These are phyloP conservation scores for Musa acuminata DNA, from an alignment of 176 grass and related monocot species.

Conservation along the genomic window DNA sequence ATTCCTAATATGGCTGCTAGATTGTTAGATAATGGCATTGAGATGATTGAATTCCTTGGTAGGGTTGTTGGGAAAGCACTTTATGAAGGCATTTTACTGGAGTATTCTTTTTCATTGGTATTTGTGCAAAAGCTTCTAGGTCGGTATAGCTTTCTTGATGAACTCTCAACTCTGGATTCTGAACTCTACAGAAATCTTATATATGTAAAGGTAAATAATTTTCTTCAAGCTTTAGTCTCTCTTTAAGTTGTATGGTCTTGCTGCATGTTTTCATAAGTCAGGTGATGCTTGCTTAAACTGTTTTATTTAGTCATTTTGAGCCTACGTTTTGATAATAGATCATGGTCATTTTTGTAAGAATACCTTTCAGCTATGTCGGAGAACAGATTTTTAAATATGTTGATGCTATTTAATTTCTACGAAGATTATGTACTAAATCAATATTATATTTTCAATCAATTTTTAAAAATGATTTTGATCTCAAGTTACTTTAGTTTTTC, in stretches of 20 bases:
- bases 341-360: neutral
- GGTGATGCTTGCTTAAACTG: neutral
- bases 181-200: constrained; percentile 92
- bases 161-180: constrained; percentile 84
- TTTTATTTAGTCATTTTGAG: neutral
- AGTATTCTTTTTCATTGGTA: constrained; percentile 90
- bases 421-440: neutral
- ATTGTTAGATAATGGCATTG: constrained; percentile 72
- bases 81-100: constrained; percentile 94
- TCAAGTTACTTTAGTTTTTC: neutral
- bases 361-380: neutral
- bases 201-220: constrained; percentile 62
- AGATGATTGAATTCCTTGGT: constrained; percentile 96
- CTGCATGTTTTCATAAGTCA: neutral
- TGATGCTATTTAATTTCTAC: neutral
- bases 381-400: neutral
- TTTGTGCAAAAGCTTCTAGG: constrained; percentile 96
- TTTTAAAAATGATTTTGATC: neutral
- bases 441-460: neutral
- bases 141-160: constrained; percentile 89
- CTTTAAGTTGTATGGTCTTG: neutral
- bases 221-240: neutral
- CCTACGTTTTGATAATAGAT: neutral
- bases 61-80: constrained; percentile 94
- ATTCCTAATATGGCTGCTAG: constrained; percentile 86